Evolutionary conservation across 1,284 basidiomycete species (phyloP).

Genomic region (Fomitopsis pinicola): DNA sequence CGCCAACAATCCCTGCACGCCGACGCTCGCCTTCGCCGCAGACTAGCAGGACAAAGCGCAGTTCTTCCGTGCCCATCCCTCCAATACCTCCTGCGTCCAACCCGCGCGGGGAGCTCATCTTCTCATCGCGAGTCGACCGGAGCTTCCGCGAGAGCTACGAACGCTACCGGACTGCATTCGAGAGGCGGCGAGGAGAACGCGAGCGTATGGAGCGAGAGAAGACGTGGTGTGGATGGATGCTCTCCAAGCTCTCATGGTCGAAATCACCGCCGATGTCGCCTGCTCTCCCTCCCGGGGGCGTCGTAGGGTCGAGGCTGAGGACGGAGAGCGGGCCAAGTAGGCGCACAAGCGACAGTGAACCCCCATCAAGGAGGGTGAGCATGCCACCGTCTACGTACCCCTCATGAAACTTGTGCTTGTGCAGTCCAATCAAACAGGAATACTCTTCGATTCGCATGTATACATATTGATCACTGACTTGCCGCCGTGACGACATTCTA

Average conservation of each 20-base stretch:
- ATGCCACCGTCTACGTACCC: not conserved
- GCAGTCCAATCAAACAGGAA: too few relatives aligned
- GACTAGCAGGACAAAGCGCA: constrained; percentile 32
- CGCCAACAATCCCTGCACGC: constrained; percentile 27
- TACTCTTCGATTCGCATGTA: too few relatives aligned
- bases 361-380: not conserved
- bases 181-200: constrained; percentile 72
- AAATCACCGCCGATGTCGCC: not conserved
- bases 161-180: constrained; percentile 88
- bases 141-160: constrained; percentile 91
- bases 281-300: not conserved
- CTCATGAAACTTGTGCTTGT: too few relatives aligned
- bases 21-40: constrained; percentile 36
- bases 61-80: constrained; percentile 51
- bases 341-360: not conserved
- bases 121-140: constrained; percentile 83
- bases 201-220: constrained; percentile 38
- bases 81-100: constrained; percentile 87
- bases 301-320: not conserved
- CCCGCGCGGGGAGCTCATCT: constrained; percentile 94
- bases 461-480: too few relatives aligned
- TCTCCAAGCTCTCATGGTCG: constrained; percentile 36
- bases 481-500: too few relatives aligned
- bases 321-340: not conserved
- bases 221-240: constrained; percentile 40